A percentile compares a stretch with the other conserved stretches of the same genome.
These are phyloP conservation scores for Penicillium desertorum DNA, from an alignment of 495 filamentous ascomycete species.

Conservation along the genomic window DNA sequence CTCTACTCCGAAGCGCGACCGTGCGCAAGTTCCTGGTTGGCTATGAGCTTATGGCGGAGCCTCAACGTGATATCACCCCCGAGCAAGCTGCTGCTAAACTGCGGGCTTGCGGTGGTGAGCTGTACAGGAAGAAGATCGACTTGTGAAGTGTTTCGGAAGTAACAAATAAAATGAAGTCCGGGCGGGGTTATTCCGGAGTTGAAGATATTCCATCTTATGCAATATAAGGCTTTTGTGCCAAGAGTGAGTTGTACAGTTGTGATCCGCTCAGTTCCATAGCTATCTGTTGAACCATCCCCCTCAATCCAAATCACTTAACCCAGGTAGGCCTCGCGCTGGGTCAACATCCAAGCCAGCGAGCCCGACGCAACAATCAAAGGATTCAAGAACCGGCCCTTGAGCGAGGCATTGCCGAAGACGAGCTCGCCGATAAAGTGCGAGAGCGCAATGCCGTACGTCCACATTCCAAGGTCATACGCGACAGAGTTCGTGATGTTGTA, in stretches of 20 bases:
- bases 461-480: slow-evolving; percentile 75
- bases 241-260: no score
- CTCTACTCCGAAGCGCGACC: slow-evolving; percentile 85
- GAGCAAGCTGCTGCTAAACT: slow-evolving; percentile 87
- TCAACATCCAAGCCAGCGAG: slow-evolving; percentile 78
- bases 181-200: not conserved
- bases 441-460: slow-evolving; percentile 77
- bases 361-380: slow-evolving; percentile 71
- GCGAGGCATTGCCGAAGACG: slow-evolving; percentile 67
- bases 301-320: not conserved
- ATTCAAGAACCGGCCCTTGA: slow-evolving; percentile 65
- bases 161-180: not conserved
- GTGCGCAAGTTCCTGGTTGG: slow-evolving; percentile 96
- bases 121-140: slow-evolving; percentile 73
- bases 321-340: slow-evolving; percentile 52
- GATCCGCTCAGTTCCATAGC: not conserved
- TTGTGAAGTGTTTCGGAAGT: not conserved
- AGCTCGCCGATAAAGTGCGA: slow-evolving; percentile 80
- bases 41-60: slow-evolving; percentile 87
- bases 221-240: no score
- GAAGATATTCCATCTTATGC: not conserved
- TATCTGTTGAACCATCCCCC: no score
- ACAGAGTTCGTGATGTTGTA: slow-evolving; percentile 73
- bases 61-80: slow-evolving; percentile 95
- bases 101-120: slow-evolving; percentile 69